Conservation (phyloP, 192 early-diverging fungal species). For the Phycomyces blakesleeanus region DNA sequence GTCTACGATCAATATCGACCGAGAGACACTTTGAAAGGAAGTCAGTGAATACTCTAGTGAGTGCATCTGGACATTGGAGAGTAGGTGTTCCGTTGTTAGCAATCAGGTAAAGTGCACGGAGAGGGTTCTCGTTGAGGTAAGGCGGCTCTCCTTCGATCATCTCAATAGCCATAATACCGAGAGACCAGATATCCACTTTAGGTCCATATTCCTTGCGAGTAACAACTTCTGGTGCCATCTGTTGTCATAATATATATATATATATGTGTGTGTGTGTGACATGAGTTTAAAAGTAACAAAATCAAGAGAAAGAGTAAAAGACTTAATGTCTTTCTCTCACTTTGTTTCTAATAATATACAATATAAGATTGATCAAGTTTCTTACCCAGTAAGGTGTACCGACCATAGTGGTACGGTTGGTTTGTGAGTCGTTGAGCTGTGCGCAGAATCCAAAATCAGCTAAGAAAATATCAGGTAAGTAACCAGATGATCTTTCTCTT, state of each 20-base stretch:
- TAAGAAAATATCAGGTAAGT: slow-evolving; percentile 3
- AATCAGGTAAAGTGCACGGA: slow-evolving; percentile 68
- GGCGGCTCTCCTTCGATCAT: slow-evolving; percentile 79
- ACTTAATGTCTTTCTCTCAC: no score
- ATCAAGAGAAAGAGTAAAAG: no score
- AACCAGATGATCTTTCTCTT: no score
- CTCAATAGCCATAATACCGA: slow-evolving; percentile 76
- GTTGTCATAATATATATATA: no score
- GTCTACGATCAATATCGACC: slow-evolving; percentile 58
- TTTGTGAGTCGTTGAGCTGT: slow-evolving; percentile 66
- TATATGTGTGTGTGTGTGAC: no score
- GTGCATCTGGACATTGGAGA: slow-evolving; percentile 58
- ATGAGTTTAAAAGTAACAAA: no score
- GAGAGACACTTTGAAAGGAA: slow-evolving; percentile 55
- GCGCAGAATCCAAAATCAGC: slow-evolving; percentile 90
- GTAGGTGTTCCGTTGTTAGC: slow-evolving; percentile 78
- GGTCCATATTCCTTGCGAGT: slow-evolving; percentile 75
- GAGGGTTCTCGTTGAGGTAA: slow-evolving; percentile 66
- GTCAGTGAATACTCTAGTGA: slow-evolving; percentile 48
- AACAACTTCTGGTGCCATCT: slow-evolving; percentile 88
- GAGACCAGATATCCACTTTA: slow-evolving; percentile 73
- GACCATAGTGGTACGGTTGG: slow-evolving; percentile 76
- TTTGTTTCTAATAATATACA: no score
- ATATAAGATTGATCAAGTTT: not conserved
- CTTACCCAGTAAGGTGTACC: slow-evolving; percentile 79